Evolutionary conservation across 2,329 filamentous ascomycete genomes (phyloP).

Genomic region (Arthroderma uncinatum): DNA sequence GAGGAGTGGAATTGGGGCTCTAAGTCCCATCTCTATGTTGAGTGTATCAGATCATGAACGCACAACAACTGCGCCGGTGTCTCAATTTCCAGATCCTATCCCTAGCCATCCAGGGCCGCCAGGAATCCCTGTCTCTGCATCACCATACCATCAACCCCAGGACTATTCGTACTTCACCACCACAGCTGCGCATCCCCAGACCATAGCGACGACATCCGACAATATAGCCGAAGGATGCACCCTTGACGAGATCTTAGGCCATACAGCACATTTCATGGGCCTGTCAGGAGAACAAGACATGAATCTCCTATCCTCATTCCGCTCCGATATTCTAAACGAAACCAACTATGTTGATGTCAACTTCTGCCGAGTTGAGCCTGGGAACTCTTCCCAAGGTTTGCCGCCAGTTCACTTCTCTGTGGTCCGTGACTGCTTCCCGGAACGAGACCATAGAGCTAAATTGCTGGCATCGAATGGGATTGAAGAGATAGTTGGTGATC

Average conservation of each 20-base stretch:
- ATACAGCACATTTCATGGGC: neutral
- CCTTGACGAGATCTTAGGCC: neutral
- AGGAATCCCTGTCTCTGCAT: neutral
- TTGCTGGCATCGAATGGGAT: slow-evolving; percentile 33
- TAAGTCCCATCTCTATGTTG: slow-evolving; percentile 1
- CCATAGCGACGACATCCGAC: neutral
- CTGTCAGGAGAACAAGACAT: slow-evolving; percentile 24
- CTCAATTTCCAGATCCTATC: neutral
- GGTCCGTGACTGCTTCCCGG: slow-evolving; percentile 37
- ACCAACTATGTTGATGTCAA: slow-evolving; percentile 36
- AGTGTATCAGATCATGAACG: slow-evolving; percentile 1
- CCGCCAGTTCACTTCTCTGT: slow-evolving; percentile 40
- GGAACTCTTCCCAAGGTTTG: slow-evolving; percentile 25
- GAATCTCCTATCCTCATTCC: slow-evolving; percentile 38
- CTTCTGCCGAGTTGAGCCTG: slow-evolving; percentile 35
- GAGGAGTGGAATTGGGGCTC: neutral
- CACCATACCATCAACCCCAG: neutral
- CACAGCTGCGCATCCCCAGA: neutral
- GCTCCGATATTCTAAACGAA: slow-evolving; percentile 39
- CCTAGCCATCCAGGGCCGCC: neutral
- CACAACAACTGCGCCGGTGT: neutral
- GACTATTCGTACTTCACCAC: neutral
- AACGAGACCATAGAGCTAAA: slow-evolving; percentile 32
- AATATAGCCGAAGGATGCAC: neutral
- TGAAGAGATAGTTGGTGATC: slow-evolving; percentile 33